These are phyloP conservation scores for Picochlorum sp. DNA, from an alignment of 139 green algal genomes.

Conservation along the genomic window DNA sequence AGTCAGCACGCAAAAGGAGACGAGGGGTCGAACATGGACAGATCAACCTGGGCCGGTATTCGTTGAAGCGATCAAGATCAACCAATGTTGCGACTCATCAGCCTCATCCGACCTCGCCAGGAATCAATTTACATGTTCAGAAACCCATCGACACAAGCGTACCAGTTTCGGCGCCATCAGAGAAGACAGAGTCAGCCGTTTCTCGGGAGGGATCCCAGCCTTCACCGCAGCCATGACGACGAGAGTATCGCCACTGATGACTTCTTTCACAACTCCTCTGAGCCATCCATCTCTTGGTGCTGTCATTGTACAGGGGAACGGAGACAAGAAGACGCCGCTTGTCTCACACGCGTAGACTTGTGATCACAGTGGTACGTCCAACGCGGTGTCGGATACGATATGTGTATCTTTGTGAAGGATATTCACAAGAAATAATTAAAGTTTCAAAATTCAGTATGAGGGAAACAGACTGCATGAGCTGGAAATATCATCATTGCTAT, in stretches of 20 bases:
- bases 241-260: constrained; percentile 77
- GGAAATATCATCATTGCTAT: too few species aligned
- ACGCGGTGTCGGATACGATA: too few species aligned
- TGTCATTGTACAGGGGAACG: not conserved
- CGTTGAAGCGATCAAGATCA: not conserved
- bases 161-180: constrained; percentile 82
- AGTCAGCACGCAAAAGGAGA: not conserved
- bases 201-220: constrained; percentile 68
- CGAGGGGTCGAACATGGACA: not conserved
- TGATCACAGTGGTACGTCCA: too few species aligned
- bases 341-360: too few species aligned
- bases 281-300: constrained; percentile 20
- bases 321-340: not conserved
- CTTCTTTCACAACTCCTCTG: constrained; percentile 67
- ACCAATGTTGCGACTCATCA: too few species aligned
- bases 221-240: constrained; percentile 58
- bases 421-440: too few species aligned
- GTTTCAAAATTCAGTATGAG: too few species aligned
- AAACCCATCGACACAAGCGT: not conserved
- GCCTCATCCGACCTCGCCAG: too few species aligned
- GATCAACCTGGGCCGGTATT: not conserved
- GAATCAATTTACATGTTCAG: too few species aligned
- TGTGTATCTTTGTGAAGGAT: too few species aligned
- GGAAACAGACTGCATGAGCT: too few species aligned
- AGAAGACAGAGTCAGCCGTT: constrained; percentile 82